Conservation (phyloP, 2,329 filamentous ascomycete species). For the Cordyceps javanica region DNA sequence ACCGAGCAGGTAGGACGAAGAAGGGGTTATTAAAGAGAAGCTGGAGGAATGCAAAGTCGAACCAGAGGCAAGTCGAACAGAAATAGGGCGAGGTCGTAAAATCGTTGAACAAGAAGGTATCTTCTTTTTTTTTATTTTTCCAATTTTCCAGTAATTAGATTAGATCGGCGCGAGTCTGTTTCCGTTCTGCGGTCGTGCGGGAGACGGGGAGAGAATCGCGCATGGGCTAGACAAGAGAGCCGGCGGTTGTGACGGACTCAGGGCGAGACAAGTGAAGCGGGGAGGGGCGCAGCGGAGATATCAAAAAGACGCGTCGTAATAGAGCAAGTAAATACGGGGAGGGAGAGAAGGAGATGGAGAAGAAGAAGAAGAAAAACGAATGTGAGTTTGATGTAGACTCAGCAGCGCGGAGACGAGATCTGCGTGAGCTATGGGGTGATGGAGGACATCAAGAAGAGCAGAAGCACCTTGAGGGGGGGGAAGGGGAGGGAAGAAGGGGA, state of each 20-base stretch:
- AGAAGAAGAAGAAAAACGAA: not conserved
- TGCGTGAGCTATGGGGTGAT: conserved; percentile 10
- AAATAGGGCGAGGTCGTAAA: not conserved
- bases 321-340: not conserved
- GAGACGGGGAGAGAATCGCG: not conserved
- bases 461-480: conserved; percentile 1
- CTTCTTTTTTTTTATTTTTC: not conserved
- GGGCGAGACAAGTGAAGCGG: conserved; percentile 5
- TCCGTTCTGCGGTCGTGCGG: not conserved
- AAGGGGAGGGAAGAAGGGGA: not conserved
- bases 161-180: not conserved
- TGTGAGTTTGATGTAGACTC: not conserved
- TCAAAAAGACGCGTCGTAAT: conserved; percentile 9
- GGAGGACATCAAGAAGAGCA: conserved; percentile 5
- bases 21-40: not conserved
- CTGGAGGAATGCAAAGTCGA: not conserved
- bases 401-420: conserved; percentile 14
- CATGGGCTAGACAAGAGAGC: not conserved
- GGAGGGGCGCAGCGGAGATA: conserved; percentile 5
- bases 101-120: conserved; percentile 4
- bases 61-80: too few relatives aligned
- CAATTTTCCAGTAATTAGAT: not conserved
- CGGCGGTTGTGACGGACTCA: not conserved
- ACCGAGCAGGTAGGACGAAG: not conserved
- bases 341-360: not conserved